Evolutionary conservation across 2,329 filamentous ascomycete species (phyloP).

Genomic region (Aureobasidium leucospermi): DNA sequence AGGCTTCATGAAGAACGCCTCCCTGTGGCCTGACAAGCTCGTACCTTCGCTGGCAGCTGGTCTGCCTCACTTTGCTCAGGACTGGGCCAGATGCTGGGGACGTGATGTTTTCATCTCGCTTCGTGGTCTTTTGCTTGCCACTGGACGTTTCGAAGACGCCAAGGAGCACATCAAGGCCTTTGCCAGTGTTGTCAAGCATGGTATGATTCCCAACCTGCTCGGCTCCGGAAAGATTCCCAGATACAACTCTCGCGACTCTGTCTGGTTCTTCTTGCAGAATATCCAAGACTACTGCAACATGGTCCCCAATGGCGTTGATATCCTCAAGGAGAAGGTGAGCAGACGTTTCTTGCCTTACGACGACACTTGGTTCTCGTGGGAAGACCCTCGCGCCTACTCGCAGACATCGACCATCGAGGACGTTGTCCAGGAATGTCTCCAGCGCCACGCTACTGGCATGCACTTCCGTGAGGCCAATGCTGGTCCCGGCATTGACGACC

Average conservation of each 20-base stretch:
- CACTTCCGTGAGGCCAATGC: conserved; percentile 94
- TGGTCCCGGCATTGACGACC: conserved; percentile 75
- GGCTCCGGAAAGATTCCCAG: conserved; percentile 77
- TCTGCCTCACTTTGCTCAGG: conserved; percentile 84
- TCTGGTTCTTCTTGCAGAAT: conserved; percentile 96
- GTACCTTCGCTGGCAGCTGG: conserved; percentile 88
- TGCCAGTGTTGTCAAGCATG: conserved; percentile 92
- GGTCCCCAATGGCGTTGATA: conserved; percentile 64
- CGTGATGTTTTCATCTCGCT: conserved; percentile 95
- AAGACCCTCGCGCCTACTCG: conserved; percentile 81
- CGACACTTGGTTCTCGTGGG: conserved; percentile 82
- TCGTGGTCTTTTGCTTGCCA: conserved; percentile 83
- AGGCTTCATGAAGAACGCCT: conserved; percentile 81
- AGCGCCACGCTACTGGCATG: conserved; percentile 83
- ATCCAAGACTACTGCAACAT: conserved; percentile 88
- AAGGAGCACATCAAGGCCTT: conserved; percentile 93
- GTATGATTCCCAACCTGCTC: conserved; percentile 93
- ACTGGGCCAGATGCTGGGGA: conserved; percentile 96
- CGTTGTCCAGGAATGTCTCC: conserved; percentile 85
- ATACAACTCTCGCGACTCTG: conserved; percentile 92
- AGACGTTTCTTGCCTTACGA: conserved; percentile 91
- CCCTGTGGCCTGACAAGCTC: conserved; percentile 75
- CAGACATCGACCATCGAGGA: conserved; percentile 76
- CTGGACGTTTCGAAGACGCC: conserved; percentile 79
- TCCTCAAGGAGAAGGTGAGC: conserved; percentile 70